A percentile compares a stretch with the other conserved stretches of the same genome.
Evolutionary conservation across 2,329 filamentous ascomycete genomes (phyloP).

Genomic region (Aspergillus neotritici): DNA sequence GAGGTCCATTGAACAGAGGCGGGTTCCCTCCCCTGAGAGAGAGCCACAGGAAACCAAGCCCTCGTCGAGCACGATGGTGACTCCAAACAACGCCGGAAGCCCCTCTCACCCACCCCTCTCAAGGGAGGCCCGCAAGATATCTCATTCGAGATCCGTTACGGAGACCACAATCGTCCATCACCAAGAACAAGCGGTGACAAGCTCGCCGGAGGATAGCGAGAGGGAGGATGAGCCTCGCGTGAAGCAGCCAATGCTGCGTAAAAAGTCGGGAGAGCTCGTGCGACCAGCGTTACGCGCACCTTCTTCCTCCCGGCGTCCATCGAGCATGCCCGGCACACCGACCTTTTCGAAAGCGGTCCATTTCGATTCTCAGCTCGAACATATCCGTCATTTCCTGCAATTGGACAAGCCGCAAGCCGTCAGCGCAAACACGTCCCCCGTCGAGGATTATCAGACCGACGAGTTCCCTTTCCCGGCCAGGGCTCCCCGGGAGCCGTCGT

Average conservation of each 20-base stretch:
- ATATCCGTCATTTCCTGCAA: conserved; percentile 91
- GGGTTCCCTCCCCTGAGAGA: conserved; percentile 27
- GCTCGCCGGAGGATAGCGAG: conserved; percentile 40
- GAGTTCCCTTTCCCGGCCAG: conserved; percentile 78
- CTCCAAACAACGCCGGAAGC: conserved; percentile 15
- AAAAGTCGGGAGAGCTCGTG: conserved; percentile 96
- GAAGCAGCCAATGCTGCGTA: conserved; percentile 90
- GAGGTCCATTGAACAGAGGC: conserved; percentile 60
- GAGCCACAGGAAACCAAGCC: conserved; percentile 13
- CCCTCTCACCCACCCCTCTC: conserved; percentile 41
- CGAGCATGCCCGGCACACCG: conserved; percentile 95
- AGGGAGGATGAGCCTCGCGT: conserved; percentile 60
- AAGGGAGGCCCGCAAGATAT: conserved; percentile 54
- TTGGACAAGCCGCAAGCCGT: conserved; percentile 93
- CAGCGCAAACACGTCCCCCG: conserved; percentile 86
- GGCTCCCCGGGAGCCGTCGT: conserved; percentile 48
- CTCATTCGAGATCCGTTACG: conserved; percentile 56
- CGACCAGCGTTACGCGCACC: conserved; percentile 80
- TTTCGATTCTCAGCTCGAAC: conserved; percentile 93
- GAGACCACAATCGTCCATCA: conserved; percentile 49
- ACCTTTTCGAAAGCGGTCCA: conserved; percentile 97
- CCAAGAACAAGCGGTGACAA: conserved; percentile 38
- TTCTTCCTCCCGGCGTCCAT: conserved; percentile 69
- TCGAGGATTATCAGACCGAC: conserved; percentile 81
- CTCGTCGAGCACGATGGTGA: conserved; percentile 27